Conservation (phyloP, 164 flowering plant species). For the Piper betle region DNA sequence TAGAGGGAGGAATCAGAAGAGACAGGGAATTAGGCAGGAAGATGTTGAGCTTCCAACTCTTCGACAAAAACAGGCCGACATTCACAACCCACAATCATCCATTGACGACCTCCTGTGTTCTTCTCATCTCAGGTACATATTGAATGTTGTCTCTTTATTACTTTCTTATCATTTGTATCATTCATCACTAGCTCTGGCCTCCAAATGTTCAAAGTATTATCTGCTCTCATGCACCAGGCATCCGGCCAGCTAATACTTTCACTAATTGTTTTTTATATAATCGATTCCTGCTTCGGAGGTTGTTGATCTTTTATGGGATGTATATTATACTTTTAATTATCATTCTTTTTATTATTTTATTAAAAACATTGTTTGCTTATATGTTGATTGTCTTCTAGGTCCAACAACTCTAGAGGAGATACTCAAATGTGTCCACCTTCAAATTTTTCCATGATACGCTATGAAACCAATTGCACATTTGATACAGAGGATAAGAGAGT, state of each 20-base stretch:
- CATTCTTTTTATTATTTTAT: neutral
- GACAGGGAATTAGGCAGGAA: neutral
- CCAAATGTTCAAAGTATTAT: neutral
- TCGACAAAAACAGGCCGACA: neutral
- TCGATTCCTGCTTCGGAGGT: neutral
- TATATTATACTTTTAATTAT: neutral
- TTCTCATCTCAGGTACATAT: constrained; percentile 3
- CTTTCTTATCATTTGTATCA: neutral
- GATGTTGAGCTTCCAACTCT: constrained; percentile 12
- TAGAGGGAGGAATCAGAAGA: neutral
- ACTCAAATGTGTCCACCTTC: neutral
- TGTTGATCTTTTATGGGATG: neutral
- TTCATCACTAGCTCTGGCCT: neutral
- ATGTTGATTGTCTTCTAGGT: neutral
- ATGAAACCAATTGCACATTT: neutral
- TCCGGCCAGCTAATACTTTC: too few relatives aligned
- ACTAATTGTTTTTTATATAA: neutral
- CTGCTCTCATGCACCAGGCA: too few relatives aligned
- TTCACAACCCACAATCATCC: neutral
- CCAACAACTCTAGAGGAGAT: neutral
- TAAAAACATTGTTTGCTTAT: neutral
- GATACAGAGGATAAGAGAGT: neutral
- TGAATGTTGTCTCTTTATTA: neutral
- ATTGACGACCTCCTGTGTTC: neutral
- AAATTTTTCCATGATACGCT: neutral